These are phyloP conservation scores for Ormosia semicastrata DNA, from an alignment of 306 rosid species.

Conservation along the genomic window DNA sequence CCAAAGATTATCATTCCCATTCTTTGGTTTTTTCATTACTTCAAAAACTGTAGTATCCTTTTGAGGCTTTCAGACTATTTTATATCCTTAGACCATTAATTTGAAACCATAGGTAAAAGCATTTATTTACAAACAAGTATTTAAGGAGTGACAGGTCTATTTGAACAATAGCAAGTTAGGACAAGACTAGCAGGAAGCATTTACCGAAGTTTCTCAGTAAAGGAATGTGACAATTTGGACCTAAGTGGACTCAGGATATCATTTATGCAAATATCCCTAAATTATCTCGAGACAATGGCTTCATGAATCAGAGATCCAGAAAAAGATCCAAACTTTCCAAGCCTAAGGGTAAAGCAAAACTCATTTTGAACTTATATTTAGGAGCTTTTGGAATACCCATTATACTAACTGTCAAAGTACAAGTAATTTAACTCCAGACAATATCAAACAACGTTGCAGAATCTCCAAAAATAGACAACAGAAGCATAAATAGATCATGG, in stretches of 20 bases:
- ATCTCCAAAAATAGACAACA: not conserved
- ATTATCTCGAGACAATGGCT: not conserved
- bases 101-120: no score
- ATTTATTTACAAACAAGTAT: no score
- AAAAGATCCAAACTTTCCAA: slow-evolving; percentile 16
- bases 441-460: slow-evolving; percentile 1
- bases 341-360: not conserved
- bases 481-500: not conserved
- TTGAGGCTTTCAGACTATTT: no score
- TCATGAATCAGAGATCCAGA: not conserved
- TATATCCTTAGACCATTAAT: no score
- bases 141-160: no score
- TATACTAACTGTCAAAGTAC: not conserved
- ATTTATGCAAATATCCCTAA: not conserved
- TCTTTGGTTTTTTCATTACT: not conserved
- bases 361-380: not conserved
- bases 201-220: not conserved
- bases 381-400: not conserved
- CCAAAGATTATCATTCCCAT: not conserved
- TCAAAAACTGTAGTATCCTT: not conserved
- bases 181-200: not conserved
- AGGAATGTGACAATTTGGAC: not conserved
- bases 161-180: not conserved
- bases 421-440: not conserved
- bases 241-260: not conserved